Evolutionary conservation across 225 moss, liverwort and hornwort species (phyloP).

Genomic region (Lunularia cruciata): DNA sequence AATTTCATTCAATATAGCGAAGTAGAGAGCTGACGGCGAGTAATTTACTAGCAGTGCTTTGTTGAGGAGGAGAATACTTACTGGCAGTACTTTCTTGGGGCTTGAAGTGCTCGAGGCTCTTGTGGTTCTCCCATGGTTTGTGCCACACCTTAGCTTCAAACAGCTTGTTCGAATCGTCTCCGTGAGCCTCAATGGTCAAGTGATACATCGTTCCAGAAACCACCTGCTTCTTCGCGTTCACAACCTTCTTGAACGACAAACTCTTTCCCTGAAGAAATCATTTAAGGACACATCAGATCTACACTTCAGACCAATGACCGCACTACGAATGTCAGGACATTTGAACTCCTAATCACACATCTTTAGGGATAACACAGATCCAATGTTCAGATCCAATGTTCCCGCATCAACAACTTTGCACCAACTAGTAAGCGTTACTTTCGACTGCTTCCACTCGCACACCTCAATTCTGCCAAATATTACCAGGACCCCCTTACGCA

Average conservation of each 20-base stretch:
- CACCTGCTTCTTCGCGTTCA: conserved; percentile 72
- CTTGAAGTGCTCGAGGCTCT: conserved; percentile 46
- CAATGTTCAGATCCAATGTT: no score
- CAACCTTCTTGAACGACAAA: conserved; percentile 70
- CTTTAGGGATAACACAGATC: no score
- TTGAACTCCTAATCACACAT: no score
- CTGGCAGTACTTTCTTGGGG: conserved; percentile 31
- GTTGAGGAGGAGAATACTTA: conserved; percentile 31
- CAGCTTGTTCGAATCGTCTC: conserved; percentile 45
- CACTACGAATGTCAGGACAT: no score
- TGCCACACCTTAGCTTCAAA: conserved; percentile 64
- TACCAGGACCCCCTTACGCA: no score
- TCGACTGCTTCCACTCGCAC: no score
- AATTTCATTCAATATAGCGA: not conserved
- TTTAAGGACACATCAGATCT: no score
- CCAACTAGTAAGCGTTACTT: no score
- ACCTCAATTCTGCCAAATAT: no score
- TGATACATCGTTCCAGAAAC: conserved; percentile 85
- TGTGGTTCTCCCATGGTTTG: conserved; percentile 50
- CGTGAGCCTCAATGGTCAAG: conserved; percentile 62
- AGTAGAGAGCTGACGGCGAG: not conserved
- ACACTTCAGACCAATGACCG: no score
- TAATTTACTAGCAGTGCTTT: conserved; percentile 33
- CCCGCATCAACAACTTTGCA: no score
- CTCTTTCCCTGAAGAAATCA: conserved; percentile 37